Base-by-base conservation (phyloP, 2,329 filamentous ascomycete species). In the Pyrenophora graminea region DNA sequence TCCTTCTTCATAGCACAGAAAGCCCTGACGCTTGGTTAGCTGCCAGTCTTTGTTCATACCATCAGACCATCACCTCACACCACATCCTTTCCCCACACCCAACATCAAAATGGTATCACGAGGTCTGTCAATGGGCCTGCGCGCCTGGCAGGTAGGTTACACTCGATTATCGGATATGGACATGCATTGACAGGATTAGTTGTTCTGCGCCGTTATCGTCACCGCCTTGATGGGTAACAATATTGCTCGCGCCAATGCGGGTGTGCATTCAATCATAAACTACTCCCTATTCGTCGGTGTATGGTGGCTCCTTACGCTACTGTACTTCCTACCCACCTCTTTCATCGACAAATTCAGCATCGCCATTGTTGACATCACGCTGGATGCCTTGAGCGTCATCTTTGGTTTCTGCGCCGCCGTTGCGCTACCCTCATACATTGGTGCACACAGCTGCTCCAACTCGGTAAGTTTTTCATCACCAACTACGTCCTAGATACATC, bases 391-490 rank as follows among this genome's bases (percentile, higher is more conserved):
- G 27, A 83, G 85, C 45, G 78, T 82, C 2, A 70, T 91, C 47
- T 88, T 92, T 77, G 86, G 83, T 59, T 84, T 91, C 66, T 85
- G 89, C 70, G 82, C 77, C 48, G 88, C 82, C 55, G 79, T 92
- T 53, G 88, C 89, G 8, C 79, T 90, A 36, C 82, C 89, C 4
- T 86, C 87, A 19, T 85, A 86, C 72, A 80, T 92, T 7, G 74
- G 77, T n/a, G 84, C 81, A 6, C 83, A 85, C 68, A 85, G 88
- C 79, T 93, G 89, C 76, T 77, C 78, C 62, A 82, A 85, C 65
- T 17, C 45, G 40, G 83, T 85, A 76, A 60, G 81, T 76, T 19
- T 6, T 27, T 23, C 4, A 32, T 6, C 19, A 18, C 4, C 17
- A 0, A 23, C 30, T 23, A 8, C 15, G 2, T 2, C 12, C 23